Conservation (phyloP, 768 basidiomycete genomes). For the Chlorophyllum brunneum region DNA sequence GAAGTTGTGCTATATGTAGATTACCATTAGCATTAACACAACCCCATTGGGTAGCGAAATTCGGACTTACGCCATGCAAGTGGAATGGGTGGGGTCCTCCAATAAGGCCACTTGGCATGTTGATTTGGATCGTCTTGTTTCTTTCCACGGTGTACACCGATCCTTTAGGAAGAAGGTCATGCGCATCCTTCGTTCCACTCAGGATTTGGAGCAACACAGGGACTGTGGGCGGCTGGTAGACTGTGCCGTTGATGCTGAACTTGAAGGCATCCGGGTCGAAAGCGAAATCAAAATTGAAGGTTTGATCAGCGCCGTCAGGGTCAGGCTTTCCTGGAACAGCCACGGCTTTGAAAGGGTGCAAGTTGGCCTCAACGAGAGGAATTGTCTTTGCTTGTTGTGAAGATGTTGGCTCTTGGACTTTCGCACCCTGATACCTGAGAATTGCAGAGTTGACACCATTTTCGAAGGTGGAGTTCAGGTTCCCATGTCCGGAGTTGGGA, state of each 20-base stretch:
- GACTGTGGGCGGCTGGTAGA: conserved; percentile 26
- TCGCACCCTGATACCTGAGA: conserved; percentile 31
- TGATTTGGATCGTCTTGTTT: conserved; percentile 47
- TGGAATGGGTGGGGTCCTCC: conserved; percentile 38
- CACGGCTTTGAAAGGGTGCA: background rate
- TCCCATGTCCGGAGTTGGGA: conserved; percentile 19
- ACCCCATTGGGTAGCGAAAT: too few species aligned
- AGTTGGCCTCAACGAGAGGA: background rate
- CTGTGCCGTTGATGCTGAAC: conserved; percentile 22
- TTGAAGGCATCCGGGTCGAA: conserved; percentile 25
- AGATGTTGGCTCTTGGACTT: conserved; percentile 27
- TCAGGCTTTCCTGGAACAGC: conserved; percentile 24
- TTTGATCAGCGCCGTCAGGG: conserved; percentile 30
- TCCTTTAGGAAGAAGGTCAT: conserved; percentile 35
- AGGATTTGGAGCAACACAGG: conserved; percentile 39
- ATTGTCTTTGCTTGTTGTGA: background rate
- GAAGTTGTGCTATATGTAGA: conserved; percentile 29
- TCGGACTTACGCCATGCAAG: conserved; percentile 43
- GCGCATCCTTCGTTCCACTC: conserved; percentile 30
- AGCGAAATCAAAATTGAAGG: conserved; percentile 17
- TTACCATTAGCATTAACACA: too few species aligned
- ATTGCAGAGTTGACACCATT: conserved; percentile 19
- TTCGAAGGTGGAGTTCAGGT: conserved; percentile 14
- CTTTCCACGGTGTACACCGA: conserved; percentile 39
- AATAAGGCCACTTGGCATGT: conserved; percentile 28